Evolutionary conservation across 257 asterid species (phyloP), one percentile per base, ranked within the genome.

Genomic region (Avicennia marina): DNA sequence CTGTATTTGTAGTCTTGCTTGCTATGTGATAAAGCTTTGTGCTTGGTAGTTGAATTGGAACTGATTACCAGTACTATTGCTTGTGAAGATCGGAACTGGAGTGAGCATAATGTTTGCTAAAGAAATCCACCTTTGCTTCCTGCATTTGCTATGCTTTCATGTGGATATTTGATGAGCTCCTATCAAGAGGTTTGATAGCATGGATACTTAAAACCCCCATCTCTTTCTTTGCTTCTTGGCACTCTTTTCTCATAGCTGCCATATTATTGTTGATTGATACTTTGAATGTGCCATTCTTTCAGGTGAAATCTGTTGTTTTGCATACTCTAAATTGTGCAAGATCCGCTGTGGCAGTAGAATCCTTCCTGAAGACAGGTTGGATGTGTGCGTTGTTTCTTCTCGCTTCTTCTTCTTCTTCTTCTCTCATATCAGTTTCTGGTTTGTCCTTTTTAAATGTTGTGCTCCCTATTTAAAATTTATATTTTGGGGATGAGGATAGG

Each of bases 41-140:
- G 25, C 31, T 22, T 63, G 7, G 7, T 53, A 13, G 16, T 53
- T 58, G 51, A 24, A 38, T 61, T 53, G 60, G 49, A 57, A 71
- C 73, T 78, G 53, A 80, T 68, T 65, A 36, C 8, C n/a, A 22
- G 33, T 46, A 17, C 13, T 65, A 54, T 72, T 69, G 27, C 58
- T 64, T 63, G 43, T 86, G 87, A 64, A 93, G 99, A 88, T 93
- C 46, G 99, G 99, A 56, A 93, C 99, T 64, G 96, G 99, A 63
- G 72, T 89, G 57, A 84, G 99, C 75, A 89, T 93, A 75, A 39
- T 86, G 81, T 73, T 93, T 59, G 66, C 99, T 10, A 93, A 86
- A 79, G 83, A 65, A 93, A 89, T 61, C 99, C 99, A 63, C 89
- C 99, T 58, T 71, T 93, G 78, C 71, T 81, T 42, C 64, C 89